Percentiles rank a stretch among this genome's conserved stretches.
Conservation (phyloP, 768 basidiomycete genomes). For the Erythrobasidium yunnanense region DNA sequence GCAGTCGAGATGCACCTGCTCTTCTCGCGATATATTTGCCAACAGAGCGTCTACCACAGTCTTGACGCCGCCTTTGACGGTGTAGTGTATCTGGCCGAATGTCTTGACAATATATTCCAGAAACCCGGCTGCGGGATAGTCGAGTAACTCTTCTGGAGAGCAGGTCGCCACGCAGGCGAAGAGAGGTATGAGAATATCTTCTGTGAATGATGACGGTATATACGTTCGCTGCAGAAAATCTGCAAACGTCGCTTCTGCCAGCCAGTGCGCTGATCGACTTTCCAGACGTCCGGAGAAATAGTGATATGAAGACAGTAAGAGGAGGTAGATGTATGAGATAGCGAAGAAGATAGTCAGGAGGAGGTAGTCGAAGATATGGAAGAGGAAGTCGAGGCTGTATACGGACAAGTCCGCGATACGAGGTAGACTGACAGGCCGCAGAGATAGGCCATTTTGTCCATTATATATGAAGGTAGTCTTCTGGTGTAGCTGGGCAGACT, state of each 20-base stretch:
- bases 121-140: background rate
- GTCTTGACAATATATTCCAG: constrained; percentile 63
- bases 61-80: constrained; percentile 52
- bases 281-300: constrained; percentile 42
- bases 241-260: background rate
- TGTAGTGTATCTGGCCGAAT: constrained; percentile 58
- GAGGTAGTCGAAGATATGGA: constrained; percentile 47
- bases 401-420: constrained; percentile 20
- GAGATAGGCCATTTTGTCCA: constrained; percentile 42
- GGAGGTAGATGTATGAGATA: constrained; percentile 38
- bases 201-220: constrained; percentile 41
- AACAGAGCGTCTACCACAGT: constrained; percentile 53
- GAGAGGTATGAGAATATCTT: constrained; percentile 52
- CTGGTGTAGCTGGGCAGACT: background rate
- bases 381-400: constrained; percentile 30
- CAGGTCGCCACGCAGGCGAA: constrained; percentile 58
- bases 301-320: constrained; percentile 47
- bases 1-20: constrained; percentile 51
- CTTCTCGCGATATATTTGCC: constrained; percentile 40
- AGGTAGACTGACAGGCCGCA: constrained; percentile 50
- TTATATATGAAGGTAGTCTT: constrained; percentile 40
- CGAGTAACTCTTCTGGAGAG: constrained; percentile 48
- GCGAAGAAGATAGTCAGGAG: constrained; percentile 39
- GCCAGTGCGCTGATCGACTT: background rate
- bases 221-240: background rate